Evolutionary conservation across 2,329 filamentous ascomycete species (phyloP).

Genomic region (Alternaria sp.): DNA sequence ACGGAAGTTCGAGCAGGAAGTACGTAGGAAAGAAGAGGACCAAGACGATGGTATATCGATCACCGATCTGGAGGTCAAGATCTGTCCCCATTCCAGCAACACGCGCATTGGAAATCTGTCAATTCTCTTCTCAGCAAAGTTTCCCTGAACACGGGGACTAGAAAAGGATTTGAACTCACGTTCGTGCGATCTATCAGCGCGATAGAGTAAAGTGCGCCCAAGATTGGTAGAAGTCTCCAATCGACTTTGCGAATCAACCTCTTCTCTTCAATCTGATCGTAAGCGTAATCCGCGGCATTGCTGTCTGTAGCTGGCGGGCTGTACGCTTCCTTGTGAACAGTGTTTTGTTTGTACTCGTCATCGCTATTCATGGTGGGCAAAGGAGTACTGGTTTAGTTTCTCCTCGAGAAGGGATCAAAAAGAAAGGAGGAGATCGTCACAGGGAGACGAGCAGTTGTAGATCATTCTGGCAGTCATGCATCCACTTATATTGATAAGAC

Average conservation of each 20-base stretch:
- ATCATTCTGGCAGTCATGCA: neutral
- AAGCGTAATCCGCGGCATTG: slow-evolving; percentile 15
- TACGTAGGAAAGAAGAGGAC: slow-evolving; percentile 42
- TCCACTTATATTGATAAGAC: slow-evolving; percentile 10
- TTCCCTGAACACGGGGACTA: neutral
- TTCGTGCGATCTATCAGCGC: slow-evolving; percentile 51
- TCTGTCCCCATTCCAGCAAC: slow-evolving; percentile 41
- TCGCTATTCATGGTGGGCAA: slow-evolving; percentile 21
- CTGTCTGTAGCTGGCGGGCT: slow-evolving; percentile 2
- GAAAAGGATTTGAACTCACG: neutral
- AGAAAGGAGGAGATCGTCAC: slow-evolving; percentile 1
- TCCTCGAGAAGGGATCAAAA: slow-evolving; percentile 4
- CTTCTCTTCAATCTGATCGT: slow-evolving; percentile 30
- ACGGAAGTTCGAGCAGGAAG: slow-evolving; percentile 33
- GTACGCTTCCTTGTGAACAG: slow-evolving; percentile 19
- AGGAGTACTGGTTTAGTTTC: neutral
- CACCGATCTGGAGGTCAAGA: slow-evolving; percentile 30
- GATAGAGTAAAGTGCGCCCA: slow-evolving; percentile 51
- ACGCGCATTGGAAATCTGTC: slow-evolving; percentile 35
- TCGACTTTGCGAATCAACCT: slow-evolving; percentile 45
- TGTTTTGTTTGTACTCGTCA: slow-evolving; percentile 22
- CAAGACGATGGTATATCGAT: slow-evolving; percentile 37
- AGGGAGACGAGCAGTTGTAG: neutral
- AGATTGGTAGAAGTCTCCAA: slow-evolving; percentile 51
- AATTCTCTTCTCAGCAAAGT: neutral